These are phyloP conservation scores for Fusarium guadeloupense DNA, from an alignment of 2,329 filamentous ascomycete genomes.

Conservation along the genomic window DNA sequence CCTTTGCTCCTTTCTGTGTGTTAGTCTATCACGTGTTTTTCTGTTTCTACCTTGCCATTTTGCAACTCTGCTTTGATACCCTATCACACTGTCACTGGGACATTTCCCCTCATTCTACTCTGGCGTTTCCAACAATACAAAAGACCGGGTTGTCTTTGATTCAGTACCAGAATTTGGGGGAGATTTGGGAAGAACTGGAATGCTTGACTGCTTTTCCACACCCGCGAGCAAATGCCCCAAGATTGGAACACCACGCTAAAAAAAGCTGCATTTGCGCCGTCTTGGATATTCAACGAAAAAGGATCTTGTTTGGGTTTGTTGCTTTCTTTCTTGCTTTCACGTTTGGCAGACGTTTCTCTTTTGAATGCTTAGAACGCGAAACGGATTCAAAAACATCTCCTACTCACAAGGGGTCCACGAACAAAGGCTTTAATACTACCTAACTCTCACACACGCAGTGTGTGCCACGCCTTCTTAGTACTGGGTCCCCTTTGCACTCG, in stretches of 20 bases:
- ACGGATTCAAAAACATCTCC: slow-evolving; percentile 35
- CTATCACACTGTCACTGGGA: slow-evolving; percentile 28
- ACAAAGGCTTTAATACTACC: slow-evolving; percentile 13
- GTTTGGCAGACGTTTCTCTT: slow-evolving; percentile 33
- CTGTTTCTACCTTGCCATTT: slow-evolving; percentile 31
- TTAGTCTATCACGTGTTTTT: slow-evolving; percentile 19
- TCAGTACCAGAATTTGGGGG: slow-evolving; percentile 23
- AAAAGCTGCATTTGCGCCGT: slow-evolving; percentile 32
- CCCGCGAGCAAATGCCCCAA: slow-evolving; percentile 36
- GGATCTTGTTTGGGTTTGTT: slow-evolving; percentile 31
- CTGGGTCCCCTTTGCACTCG: slow-evolving; percentile 7
- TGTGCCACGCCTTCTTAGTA: slow-evolving; percentile 27
- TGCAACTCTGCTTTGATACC: slow-evolving; percentile 42
- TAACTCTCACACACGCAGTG: slow-evolving; percentile 27
- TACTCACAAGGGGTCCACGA: slow-evolving; percentile 9
- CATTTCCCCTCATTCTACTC: slow-evolving; percentile 24
- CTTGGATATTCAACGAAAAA: slow-evolving; percentile 35
- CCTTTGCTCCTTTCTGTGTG: slow-evolving; percentile 47
- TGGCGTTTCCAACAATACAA: slow-evolving; percentile 37
- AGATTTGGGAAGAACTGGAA: slow-evolving; percentile 32
- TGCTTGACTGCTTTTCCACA: slow-evolving; percentile 34
- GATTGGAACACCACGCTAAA: slow-evolving; percentile 20
- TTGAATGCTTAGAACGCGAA: slow-evolving; percentile 40
- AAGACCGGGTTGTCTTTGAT: slow-evolving; percentile 29
- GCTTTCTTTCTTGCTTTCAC: slow-evolving; percentile 34